These are phyloP conservation scores for Aspergillus thermomutatus DNA, from an alignment of 2,329 filamentous ascomycete genomes.

Conservation along the genomic window DNA sequence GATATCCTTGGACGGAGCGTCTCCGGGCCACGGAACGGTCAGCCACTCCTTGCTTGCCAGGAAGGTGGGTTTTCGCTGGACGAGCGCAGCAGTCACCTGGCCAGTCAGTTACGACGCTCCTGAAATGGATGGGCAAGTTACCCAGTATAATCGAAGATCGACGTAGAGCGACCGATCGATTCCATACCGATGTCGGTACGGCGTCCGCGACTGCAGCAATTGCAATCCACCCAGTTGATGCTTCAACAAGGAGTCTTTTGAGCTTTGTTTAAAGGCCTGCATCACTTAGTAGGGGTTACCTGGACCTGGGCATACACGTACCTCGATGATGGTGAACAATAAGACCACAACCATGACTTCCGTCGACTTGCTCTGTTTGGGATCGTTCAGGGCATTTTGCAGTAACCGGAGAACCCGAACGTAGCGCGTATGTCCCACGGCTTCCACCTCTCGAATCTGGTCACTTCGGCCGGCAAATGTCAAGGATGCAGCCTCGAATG, in stretches of 20 bases:
- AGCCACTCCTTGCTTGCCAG: conserved; percentile 23
- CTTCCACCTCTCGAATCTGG: conserved; percentile 14
- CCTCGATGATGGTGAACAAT: conserved; percentile 24
- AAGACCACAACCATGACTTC: conserved; percentile 22
- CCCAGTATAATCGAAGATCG: conserved; percentile 27
- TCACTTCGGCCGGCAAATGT: conserved; percentile 21
- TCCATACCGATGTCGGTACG: conserved; percentile 23
- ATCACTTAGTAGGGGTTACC: neutral
- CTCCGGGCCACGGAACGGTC: conserved; percentile 21
- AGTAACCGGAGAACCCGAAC: conserved; percentile 14
- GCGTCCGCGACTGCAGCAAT: conserved; percentile 18
- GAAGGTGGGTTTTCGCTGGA: conserved; percentile 21
- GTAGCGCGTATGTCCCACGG: conserved; percentile 20
- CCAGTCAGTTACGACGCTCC: neutral
- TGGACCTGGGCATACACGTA: neutral
- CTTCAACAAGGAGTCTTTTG: conserved; percentile 20
- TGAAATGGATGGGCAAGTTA: too few relatives aligned
- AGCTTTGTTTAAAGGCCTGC: conserved; percentile 26
- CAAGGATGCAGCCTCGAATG: conserved; percentile 22
- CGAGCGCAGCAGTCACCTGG: conserved; percentile 23
- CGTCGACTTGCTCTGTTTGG: conserved; percentile 18
- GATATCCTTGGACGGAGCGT: conserved; percentile 20
- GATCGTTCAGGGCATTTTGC: conserved; percentile 17
- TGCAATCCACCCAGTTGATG: conserved; percentile 25
- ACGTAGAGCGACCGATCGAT: conserved; percentile 25